These are phyloP conservation scores for Clarireedia hainanense DNA, from an alignment of 2,329 filamentous ascomycete species.

Conservation along the genomic window DNA sequence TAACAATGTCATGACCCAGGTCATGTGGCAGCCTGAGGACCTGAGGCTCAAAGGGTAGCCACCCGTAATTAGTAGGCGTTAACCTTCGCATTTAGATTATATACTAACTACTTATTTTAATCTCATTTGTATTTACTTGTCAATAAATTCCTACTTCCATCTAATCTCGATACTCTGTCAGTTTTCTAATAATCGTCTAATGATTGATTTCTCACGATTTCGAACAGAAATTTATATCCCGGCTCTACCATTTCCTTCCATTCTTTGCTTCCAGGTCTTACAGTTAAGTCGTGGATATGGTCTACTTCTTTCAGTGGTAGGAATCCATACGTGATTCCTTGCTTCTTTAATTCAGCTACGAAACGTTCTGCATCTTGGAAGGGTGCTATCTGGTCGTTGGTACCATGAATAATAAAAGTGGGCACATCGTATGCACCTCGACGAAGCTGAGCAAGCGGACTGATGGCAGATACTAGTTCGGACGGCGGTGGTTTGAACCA, in stretches of 20 bases:
- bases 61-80: too few relatives aligned
- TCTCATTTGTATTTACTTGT: too few relatives aligned
- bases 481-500: neutral
- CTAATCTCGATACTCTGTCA: too few relatives aligned
- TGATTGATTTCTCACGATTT: neutral
- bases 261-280: neutral
- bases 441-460: neutral
- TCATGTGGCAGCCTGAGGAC: too few relatives aligned
- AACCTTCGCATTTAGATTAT: too few relatives aligned
- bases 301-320: neutral
- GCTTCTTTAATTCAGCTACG: neutral
- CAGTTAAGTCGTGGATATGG: conserved; percentile 1
- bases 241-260: neutral
- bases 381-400: neutral
- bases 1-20: too few relatives aligned
- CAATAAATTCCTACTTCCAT: too few relatives aligned
- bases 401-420: conserved; percentile 5
- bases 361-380: neutral
- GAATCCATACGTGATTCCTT: neutral
- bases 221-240: neutral
- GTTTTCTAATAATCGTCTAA: too few relatives aligned
- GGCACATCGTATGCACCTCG: neutral
- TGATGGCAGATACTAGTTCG: neutral
- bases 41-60: too few relatives aligned
- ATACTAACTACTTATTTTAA: too few relatives aligned